phyloP scores from a whole-genome alignment of 768 basidiomycete species.

The Lentinus brumalis region DNA sequence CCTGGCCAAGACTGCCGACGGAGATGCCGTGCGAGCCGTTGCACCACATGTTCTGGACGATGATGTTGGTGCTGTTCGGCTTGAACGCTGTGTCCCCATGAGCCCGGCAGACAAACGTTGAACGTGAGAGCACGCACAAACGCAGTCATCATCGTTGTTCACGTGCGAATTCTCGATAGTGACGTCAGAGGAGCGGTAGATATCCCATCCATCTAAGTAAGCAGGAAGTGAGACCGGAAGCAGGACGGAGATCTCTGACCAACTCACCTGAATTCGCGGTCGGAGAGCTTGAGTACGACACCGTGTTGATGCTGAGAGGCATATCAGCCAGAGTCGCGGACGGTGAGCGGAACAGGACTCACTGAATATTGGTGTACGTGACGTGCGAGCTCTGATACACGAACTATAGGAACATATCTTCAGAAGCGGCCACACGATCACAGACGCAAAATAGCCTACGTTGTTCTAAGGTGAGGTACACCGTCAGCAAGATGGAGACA shows the following conservation, averaged over 20 bases:
- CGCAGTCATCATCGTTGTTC: conserved; percentile 46
- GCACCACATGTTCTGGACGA: conserved; percentile 45
- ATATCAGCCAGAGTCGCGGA: neutral
- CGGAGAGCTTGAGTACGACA: conserved; percentile 38
- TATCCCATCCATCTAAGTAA: conserved; percentile 48
- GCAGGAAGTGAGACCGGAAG: neutral
- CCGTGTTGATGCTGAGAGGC: conserved; percentile 30
- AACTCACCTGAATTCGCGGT: conserved; percentile 37
- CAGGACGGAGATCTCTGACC: neutral
- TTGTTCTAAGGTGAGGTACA: conserved; percentile 20
- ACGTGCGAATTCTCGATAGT: conserved; percentile 41
- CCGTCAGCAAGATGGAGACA: neutral
- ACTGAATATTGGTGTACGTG: conserved; percentile 42
- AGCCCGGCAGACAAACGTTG: neutral
- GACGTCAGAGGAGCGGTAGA: conserved; percentile 41
- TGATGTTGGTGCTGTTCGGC: conserved; percentile 46
- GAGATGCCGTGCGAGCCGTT: conserved; percentile 50
- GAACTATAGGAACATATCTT: conserved; percentile 26
- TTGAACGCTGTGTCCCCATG: conserved; percentile 37
- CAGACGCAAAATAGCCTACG: conserved; percentile 7
- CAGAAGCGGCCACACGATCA: neutral
- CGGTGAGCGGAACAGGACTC: conserved; percentile 12
- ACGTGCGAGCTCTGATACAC: conserved; percentile 46
- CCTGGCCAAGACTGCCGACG: conserved; percentile 51
- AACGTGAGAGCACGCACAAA: conserved; percentile 27